Evolutionary conservation across 2,329 filamentous ascomycete species (phyloP).

Genomic region (Botryotinia narcissicola): DNA sequence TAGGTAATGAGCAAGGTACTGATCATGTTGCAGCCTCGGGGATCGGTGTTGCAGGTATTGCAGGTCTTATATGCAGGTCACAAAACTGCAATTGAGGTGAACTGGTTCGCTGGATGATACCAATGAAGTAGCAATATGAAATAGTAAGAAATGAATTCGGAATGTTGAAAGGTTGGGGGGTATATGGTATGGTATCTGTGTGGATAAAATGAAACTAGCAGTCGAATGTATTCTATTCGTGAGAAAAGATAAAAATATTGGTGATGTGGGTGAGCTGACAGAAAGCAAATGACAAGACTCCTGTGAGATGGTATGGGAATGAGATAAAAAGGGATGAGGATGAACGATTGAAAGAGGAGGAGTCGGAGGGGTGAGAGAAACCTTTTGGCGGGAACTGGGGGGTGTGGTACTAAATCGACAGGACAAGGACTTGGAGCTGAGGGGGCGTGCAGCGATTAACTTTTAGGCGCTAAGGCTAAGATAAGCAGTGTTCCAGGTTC

Average conservation of each 20-base stretch:
- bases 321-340: slow-evolving; percentile 4
- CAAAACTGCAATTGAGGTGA: background rate
- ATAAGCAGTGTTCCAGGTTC: slow-evolving; percentile 23
- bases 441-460: slow-evolving; percentile 19
- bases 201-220: background rate
- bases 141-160: background rate
- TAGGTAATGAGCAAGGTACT: slow-evolving; percentile 27
- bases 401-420: slow-evolving; percentile 1
- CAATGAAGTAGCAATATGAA: background rate
- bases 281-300: background rate
- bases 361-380: slow-evolving; percentile 2
- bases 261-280: slow-evolving; percentile 17
- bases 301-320: slow-evolving; percentile 5
- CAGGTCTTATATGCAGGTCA: slow-evolving; percentile 10
- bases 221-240: background rate
- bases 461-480: slow-evolving; percentile 26
- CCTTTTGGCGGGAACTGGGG: background rate
- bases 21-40: slow-evolving; percentile 35
- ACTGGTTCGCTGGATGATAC: slow-evolving; percentile 21
- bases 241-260: slow-evolving; percentile 7
- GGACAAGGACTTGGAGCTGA: background rate
- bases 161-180: background rate
- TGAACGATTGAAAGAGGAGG: slow-evolving; percentile 1
- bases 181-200: background rate
- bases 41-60: slow-evolving; percentile 19